These are phyloP conservation scores for Liquidambar formosana DNA, from an alignment of 164 flowering plant species.

Conservation along the genomic window DNA sequence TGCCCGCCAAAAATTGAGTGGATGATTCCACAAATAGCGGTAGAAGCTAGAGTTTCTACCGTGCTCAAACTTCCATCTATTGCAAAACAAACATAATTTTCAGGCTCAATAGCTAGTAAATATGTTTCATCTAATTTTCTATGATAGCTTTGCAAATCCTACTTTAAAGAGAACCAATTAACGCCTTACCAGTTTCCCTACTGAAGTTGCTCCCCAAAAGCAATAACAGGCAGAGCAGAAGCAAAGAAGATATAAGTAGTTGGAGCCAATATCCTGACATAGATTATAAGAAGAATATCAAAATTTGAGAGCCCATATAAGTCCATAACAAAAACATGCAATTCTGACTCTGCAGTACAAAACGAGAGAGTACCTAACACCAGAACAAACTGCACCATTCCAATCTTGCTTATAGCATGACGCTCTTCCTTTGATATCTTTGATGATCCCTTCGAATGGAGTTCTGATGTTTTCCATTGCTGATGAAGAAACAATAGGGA, in stretches of 20 bases:
- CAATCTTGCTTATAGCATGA: slow-evolving; percentile 60
- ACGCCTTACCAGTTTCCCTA: slow-evolving; percentile 37
- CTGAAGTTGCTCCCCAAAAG: slow-evolving; percentile 53
- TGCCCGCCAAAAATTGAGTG: slow-evolving; percentile 53
- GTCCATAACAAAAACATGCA: background rate
- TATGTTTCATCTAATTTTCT: background rate
- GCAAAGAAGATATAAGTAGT: slow-evolving; percentile 45
- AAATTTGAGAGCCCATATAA: background rate
- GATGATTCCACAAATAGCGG: slow-evolving; percentile 47
- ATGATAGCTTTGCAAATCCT: background rate
- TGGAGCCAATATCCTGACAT: slow-evolving; percentile 46
- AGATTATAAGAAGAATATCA: background rate
- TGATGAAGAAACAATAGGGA: slow-evolving; percentile 4
- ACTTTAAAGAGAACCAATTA: background rate
- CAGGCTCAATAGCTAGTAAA: background rate
- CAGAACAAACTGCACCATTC: slow-evolving; percentile 32
- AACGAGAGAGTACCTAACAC: slow-evolving; percentile 29
- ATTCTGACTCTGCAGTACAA: background rate
- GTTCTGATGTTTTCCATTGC: slow-evolving; percentile 29
- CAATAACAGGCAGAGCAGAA: slow-evolving; percentile 58
- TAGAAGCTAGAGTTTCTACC: slow-evolving; percentile 44
- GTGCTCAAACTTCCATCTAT: slow-evolving; percentile 46
- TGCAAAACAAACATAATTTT: background rate
- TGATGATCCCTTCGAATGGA: slow-evolving; percentile 52
- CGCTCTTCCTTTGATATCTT: slow-evolving; percentile 49